These are phyloP conservation scores for Tulasnella sp. DNA, from an alignment of 768 basidiomycete species.

Conservation along the genomic window DNA sequence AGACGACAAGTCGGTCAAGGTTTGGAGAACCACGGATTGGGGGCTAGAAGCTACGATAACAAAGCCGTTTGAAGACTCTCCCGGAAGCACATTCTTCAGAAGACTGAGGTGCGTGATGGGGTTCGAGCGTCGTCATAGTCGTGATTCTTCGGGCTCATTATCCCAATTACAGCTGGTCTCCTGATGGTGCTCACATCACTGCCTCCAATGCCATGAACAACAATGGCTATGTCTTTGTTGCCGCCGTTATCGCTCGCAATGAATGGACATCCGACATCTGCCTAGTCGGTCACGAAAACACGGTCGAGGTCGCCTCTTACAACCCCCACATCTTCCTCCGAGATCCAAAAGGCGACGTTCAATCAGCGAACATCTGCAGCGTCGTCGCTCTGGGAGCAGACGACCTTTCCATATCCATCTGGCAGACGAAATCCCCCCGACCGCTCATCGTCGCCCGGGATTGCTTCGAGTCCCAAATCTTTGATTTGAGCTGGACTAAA, in stretches of 20 bases:
- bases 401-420: slow-evolving; percentile 87
- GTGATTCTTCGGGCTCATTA: background rate
- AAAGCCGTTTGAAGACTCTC: slow-evolving; percentile 89
- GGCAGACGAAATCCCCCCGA: slow-evolving; percentile 88
- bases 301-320: slow-evolving; percentile 89
- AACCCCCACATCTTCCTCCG: slow-evolving; percentile 92
- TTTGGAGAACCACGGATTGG: slow-evolving; percentile 96
- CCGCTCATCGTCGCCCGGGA: slow-evolving; percentile 91
- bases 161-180: slow-evolving; percentile 70
- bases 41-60: slow-evolving; percentile 69
- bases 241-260: slow-evolving; percentile 84
- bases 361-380: slow-evolving; percentile 78
- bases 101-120: slow-evolving; percentile 57
- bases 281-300: slow-evolving; percentile 94
- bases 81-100: slow-evolving; percentile 90
- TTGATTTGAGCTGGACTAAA: slow-evolving; percentile 89
- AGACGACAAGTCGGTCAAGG: slow-evolving; percentile 92
- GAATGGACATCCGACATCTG: slow-evolving; percentile 89
- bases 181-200: slow-evolving; percentile 97
- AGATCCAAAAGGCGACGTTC: slow-evolving; percentile 55
- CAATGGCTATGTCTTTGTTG: slow-evolving; percentile 93
- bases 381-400: slow-evolving; percentile 92
- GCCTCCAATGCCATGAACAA: slow-evolving; percentile 97
- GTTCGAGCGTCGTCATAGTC: background rate
- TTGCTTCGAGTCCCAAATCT: slow-evolving; percentile 87